A percentile compares a stretch with the other conserved stretches of the same genome.
Conservation (phyloP, 768 basidiomycete species). For the Mycena latifolia region DNA sequence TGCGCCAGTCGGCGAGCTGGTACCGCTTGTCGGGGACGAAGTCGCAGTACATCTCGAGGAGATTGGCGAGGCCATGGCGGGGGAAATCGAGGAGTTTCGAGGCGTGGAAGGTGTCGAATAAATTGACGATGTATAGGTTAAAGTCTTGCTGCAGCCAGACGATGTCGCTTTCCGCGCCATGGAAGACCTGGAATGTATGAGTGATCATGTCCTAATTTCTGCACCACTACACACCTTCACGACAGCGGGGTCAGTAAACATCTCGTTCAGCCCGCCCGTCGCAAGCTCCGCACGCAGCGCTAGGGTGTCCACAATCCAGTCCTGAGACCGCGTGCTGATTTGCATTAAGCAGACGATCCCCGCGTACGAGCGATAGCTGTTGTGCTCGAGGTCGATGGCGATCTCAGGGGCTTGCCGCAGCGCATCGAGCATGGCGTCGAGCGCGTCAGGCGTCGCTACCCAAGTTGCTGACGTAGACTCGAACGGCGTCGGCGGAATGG, state of each 20-base stretch:
- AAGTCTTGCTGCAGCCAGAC: constrained; percentile 98
- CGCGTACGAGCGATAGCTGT: constrained; percentile 84
- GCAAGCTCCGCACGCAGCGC: constrained; percentile 77
- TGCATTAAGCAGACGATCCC: constrained; percentile 97
- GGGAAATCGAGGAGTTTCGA: constrained; percentile 85
- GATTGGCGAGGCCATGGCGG: constrained; percentile 83
- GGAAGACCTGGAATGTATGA: constrained; percentile 76
- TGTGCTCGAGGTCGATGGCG: constrained; percentile 95
- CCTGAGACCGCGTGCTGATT: constrained; percentile 83
- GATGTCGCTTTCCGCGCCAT: constrained; percentile 95
- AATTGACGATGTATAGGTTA: constrained; percentile 90
- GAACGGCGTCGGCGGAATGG: constrained; percentile 69
- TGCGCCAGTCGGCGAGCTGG: constrained; percentile 98
- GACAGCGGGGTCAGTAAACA: constrained; percentile 86
- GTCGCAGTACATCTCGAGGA: constrained; percentile 91
- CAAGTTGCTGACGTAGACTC: constrained; percentile 78
- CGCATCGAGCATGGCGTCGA: constrained; percentile 74
- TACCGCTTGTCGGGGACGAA: constrained; percentile 95
- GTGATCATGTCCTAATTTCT: background rate
- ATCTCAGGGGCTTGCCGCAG: constrained; percentile 81
- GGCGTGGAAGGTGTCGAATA: constrained; percentile 98
- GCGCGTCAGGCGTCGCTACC: constrained; percentile 68
- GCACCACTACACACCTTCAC: constrained; percentile 74
- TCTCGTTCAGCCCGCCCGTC: constrained; percentile 75
- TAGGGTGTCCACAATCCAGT: constrained; percentile 91